Evolutionary conservation across 2,329 filamentous ascomycete species (phyloP).

Genomic region (Microcyclosporella mali): DNA sequence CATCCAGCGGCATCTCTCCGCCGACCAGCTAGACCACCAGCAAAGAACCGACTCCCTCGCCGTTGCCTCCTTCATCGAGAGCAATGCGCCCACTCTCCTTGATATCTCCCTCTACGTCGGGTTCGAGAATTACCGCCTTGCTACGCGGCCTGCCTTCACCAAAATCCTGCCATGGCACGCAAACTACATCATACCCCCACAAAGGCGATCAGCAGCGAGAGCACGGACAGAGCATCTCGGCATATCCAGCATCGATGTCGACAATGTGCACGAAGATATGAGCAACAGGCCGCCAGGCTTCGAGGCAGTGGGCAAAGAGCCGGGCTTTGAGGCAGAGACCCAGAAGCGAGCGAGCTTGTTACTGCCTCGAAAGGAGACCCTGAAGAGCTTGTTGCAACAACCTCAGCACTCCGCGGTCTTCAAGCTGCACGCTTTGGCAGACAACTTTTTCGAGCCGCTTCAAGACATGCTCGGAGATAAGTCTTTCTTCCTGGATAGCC

Average conservation of each 20-base stretch:
- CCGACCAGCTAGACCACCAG: constrained; percentile 9
- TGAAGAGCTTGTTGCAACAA: constrained; percentile 56
- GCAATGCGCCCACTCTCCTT: constrained; percentile 69
- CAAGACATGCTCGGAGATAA: constrained; percentile 54
- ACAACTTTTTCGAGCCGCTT: constrained; percentile 65
- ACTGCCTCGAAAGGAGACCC: constrained; percentile 51
- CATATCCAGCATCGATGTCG: constrained; percentile 42
- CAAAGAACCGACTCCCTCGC: constrained; percentile 38
- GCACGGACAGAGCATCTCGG: constrained; percentile 53
- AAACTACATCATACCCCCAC: constrained; percentile 77
- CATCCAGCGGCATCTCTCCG: constrained; percentile 53
- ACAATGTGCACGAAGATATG: constrained; percentile 35
- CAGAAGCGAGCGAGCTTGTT: constrained; percentile 44
- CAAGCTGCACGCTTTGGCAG: constrained; percentile 65
- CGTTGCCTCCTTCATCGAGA: constrained; percentile 55
- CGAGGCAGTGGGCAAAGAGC: constrained; percentile 27
- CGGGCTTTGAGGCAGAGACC: constrained; percentile 28
- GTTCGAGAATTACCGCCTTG: constrained; percentile 73
- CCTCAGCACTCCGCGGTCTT: constrained; percentile 69
- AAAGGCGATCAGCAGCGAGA: constrained; percentile 64
- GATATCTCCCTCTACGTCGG: constrained; percentile 87
- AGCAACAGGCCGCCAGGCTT: constrained; percentile 28
- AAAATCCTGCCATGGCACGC: constrained; percentile 75
- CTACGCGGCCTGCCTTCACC: constrained; percentile 75
- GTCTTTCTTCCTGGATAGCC: constrained; percentile 49